Base-by-base conservation (phyloP, 768 basidiomycete genomes). In the Russula lepida region DNA sequence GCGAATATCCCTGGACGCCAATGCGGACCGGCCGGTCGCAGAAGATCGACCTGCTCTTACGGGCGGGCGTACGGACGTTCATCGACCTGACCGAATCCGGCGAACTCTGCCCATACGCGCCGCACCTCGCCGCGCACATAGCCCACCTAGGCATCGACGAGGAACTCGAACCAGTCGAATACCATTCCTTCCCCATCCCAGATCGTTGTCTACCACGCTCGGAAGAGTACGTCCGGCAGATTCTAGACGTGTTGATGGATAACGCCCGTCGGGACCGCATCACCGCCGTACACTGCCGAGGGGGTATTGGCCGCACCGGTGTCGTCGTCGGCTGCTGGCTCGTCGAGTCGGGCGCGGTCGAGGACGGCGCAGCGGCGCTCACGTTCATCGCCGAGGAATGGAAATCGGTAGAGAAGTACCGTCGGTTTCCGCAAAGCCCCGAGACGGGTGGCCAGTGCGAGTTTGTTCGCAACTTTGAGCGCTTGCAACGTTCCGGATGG, bases 21-120 rank as follows among this genome's bases (percentile, higher is more conserved):
- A 79, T 77, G 61, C 68, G 70, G 0, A 55, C 68, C 3, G 63
- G 68, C 17, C 61, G 64, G 28, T 56, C 69, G 27, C 85, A 86
- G 63, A 89, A 91, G 68, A 79, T 91, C 64, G 87, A 89, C 74
- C 81, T 82, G 0, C 78, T 91, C 54, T 81, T 91, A 27, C 74
- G 74, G 11, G 82, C 86, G 1, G 88, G 88, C 50, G 84, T 89
- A 8, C 84, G 86, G 62, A 89, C 88, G 5, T 90, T 90, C 72
- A 84, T 90, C 70, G 89, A 91, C 74, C 81, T 91, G 68, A 91
- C 88, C n/a, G 88, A 91, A 67, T 75, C 75, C n/a, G 84, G 85
- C 46, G 88, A 91, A 72, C 81, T 91, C 49, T 75, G 78, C 23
- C 83, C 88, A 0, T 91, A 90, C 71, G 75, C 76, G 19, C 75